phyloP scores from a whole-genome alignment of 129 eudicot genomes.

The Smallanthus sonchifolius region DNA sequence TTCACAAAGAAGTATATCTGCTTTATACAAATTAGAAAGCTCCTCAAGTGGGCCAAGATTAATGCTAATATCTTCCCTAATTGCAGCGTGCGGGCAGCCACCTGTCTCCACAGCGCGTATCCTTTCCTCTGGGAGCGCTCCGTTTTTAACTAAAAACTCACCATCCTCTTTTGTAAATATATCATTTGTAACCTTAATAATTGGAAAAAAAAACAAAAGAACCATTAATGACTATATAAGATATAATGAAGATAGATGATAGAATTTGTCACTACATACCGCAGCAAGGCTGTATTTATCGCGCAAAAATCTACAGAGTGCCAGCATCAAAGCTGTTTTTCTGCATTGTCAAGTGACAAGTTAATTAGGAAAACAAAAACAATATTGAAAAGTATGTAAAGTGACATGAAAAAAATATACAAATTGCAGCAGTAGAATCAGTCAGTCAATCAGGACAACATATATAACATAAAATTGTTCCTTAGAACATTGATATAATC shows the following conservation, averaged over 20 bases:
- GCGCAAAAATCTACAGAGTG: conserved; percentile 66
- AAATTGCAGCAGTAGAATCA: background rate
- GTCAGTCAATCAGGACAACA: too few species aligned
- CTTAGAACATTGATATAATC: background rate
- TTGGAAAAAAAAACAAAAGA: background rate
- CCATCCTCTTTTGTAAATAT: conserved; percentile 97
- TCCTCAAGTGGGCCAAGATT: conserved; percentile 97
- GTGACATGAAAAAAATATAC: background rate
- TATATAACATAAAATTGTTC: too few species aligned
- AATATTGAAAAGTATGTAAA: background rate
- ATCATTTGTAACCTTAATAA: conserved; percentile 74
- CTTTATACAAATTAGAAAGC: conserved; percentile 76
- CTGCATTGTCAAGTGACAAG: conserved; percentile 34
- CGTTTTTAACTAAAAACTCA: conserved; percentile 88
- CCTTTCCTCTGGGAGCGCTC: conserved; percentile 94
- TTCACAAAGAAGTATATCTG: conserved; percentile 97
- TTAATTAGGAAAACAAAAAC: conserved; percentile 4
- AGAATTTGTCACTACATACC: conserved; percentile 37
- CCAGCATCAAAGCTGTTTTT: conserved; percentile 91
- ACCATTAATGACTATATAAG: background rate
- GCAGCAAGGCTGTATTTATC: conserved; percentile 98
- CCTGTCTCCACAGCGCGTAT: conserved; percentile 98
- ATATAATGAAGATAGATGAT: background rate
- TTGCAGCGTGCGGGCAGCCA: conserved; percentile 98
- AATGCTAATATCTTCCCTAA: conserved; percentile 96